A percentile compares a stretch with the other conserved stretches of the same genome.
Evolutionary conservation across 768 basidiomycete species (phyloP).

Genomic region (Kockovaella imperatae): DNA sequence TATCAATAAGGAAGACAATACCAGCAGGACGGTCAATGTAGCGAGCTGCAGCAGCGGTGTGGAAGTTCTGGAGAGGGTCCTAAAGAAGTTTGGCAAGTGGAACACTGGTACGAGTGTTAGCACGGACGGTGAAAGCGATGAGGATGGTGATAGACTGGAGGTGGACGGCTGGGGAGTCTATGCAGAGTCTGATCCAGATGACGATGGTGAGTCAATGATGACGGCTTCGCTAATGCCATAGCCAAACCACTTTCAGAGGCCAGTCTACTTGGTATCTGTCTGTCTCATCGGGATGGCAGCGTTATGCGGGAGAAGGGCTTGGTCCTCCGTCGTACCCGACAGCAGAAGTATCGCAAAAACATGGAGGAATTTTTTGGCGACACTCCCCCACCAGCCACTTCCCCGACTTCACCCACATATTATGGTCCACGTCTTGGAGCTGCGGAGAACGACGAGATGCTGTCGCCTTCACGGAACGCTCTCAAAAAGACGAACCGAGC

Average conservation of each 20-base stretch:
- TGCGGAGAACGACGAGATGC: constrained; percentile 24
- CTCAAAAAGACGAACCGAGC: constrained; percentile 72
- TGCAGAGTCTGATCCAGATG: constrained; percentile 52
- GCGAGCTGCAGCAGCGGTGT: constrained; percentile 64
- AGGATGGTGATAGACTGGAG: constrained; percentile 59
- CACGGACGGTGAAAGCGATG: constrained; percentile 55
- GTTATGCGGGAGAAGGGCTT: constrained; percentile 66
- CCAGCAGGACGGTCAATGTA: constrained; percentile 65
- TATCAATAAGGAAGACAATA: constrained; percentile 68
- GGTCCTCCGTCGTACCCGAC: constrained; percentile 55
- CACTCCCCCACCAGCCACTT: constrained; percentile 45
- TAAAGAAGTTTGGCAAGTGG: constrained; percentile 79
- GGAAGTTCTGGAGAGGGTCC: constrained; percentile 77
- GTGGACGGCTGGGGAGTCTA: constrained; percentile 89
- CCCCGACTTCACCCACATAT: constrained; percentile 45
- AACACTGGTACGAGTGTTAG: constrained; percentile 38
- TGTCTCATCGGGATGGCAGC: constrained; percentile 67
- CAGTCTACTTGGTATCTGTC: constrained; percentile 73
- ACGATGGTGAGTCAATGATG: constrained; percentile 47
- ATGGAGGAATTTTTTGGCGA: constrained; percentile 53
- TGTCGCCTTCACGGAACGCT: constrained; percentile 17
- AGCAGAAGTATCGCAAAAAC: constrained; percentile 44
- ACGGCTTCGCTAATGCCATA: constrained; percentile 33
- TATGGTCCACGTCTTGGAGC: constrained; percentile 29
- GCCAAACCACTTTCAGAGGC: constrained; percentile 71